These are phyloP conservation scores for Tuctoria greenei DNA, from an alignment of 176 grass and related monocot species.

Conservation along the genomic window DNA sequence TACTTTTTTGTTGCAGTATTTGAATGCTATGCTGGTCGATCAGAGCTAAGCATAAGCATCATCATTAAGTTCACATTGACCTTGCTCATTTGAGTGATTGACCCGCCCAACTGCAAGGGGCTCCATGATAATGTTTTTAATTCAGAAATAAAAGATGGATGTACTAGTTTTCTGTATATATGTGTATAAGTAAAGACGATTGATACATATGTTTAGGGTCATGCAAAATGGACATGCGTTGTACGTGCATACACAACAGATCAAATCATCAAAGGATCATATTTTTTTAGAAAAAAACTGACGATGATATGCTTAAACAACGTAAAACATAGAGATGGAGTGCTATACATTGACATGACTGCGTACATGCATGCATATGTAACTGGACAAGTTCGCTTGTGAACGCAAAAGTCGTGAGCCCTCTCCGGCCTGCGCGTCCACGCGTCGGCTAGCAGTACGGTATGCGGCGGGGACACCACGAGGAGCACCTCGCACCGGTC, in stretches of 20 bases:
- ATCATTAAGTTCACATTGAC: background rate
- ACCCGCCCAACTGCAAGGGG: background rate
- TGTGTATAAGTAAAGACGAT: too few species aligned
- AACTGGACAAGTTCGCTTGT: background rate
- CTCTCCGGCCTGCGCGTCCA: constrained; percentile 6
- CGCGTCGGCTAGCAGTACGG: constrained; percentile 37
- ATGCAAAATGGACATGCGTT: background rate
- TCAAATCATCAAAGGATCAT: background rate
- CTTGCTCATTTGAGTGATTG: background rate
- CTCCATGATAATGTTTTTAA: background rate
- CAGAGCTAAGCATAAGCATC: background rate
- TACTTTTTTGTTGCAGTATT: background rate
- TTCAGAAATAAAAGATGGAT: background rate
- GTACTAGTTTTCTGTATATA: background rate
- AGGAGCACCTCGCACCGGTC: constrained; percentile 14
- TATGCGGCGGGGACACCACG: constrained; percentile 38
- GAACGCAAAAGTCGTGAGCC: background rate
- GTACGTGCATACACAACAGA: background rate
- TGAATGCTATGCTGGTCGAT: background rate
- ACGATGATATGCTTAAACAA: background rate
- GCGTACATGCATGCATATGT: background rate
- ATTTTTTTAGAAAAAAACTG: background rate
- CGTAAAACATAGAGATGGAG: background rate
- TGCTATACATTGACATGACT: background rate
- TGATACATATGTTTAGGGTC: background rate